phyloP scores from a whole-genome alignment of 2,329 filamentous ascomycete species.

The Tolypocladium paradoxum region DNA sequence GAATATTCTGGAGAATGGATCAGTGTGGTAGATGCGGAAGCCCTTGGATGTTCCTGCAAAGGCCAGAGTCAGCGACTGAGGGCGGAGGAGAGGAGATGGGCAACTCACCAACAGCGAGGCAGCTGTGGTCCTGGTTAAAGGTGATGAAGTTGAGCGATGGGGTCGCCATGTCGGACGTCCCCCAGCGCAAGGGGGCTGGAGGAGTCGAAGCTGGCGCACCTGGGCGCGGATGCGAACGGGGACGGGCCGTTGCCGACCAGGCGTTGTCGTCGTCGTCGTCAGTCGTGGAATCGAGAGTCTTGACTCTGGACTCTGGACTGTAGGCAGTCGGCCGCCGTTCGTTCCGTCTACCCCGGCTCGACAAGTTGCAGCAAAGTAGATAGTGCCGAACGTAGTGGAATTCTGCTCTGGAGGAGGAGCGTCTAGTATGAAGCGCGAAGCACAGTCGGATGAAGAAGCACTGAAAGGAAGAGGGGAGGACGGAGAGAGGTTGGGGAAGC shows the following conservation, averaged over 20 bases:
- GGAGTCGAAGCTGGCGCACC: neutral
- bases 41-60: constrained; percentile 73
- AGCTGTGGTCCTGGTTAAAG: constrained; percentile 98
- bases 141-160: constrained; percentile 93
- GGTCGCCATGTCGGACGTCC: constrained; percentile 42
- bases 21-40: constrained; percentile 93
- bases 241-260: neutral
- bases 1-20: constrained; percentile 91
- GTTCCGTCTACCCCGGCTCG: neutral
- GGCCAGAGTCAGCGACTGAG: neutral
- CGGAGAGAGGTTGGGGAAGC: neutral
- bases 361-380: neutral
- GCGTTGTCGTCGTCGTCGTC: neutral
- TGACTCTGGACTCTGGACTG: neutral
- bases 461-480: neutral
- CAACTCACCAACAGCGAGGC: constrained; percentile 71
- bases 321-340: neutral
- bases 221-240: neutral
- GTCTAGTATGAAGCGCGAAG: neutral
- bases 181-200: constrained; percentile 3
- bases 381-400: neutral
- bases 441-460: neutral
- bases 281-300: neutral
- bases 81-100: neutral
- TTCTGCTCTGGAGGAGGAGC: neutral